phyloP scores from a whole-genome alignment of 192 early-diverging fungal genomes.

The Lobosporangium transversale region DNA sequence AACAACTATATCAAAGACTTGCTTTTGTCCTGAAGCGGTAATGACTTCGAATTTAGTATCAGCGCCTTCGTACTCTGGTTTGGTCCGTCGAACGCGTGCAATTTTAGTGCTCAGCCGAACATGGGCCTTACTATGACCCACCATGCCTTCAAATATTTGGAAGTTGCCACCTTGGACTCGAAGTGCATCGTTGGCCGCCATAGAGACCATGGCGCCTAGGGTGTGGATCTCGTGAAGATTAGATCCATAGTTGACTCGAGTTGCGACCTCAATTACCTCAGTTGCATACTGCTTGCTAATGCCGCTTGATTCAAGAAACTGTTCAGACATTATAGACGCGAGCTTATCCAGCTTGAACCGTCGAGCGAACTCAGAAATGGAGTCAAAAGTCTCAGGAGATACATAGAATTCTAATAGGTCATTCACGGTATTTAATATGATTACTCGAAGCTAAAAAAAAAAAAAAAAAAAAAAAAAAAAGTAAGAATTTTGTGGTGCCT shows the following conservation, averaged over 20 bases:
- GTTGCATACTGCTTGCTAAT: conserved; percentile 51
- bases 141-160: conserved; percentile 69
- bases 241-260: conserved; percentile 73
- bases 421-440: conserved; percentile 26
- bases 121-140: conserved; percentile 50
- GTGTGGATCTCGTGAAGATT: conserved; percentile 68
- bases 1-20: conserved; percentile 68
- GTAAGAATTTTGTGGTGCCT: neutral
- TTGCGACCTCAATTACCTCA: conserved; percentile 67
- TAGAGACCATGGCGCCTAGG: conserved; percentile 64
- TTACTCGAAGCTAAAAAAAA: conserved; percentile 29
- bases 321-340: conserved; percentile 40
- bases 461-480: neutral
- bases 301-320: conserved; percentile 46
- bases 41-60: conserved; percentile 42
- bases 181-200: conserved; percentile 59
- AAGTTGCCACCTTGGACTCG: conserved; percentile 66
- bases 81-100: conserved; percentile 31
- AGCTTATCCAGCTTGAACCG: conserved; percentile 39
- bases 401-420: conserved; percentile 53
- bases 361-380: conserved; percentile 36
- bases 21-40: conserved; percentile 42
- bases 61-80: conserved; percentile 7
- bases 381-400: conserved; percentile 34
- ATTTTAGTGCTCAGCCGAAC: conserved; percentile 61